Evolutionary conservation across 2,329 filamentous ascomycete species (phyloP).

Genomic region (Chaetomium olivaceum): DNA sequence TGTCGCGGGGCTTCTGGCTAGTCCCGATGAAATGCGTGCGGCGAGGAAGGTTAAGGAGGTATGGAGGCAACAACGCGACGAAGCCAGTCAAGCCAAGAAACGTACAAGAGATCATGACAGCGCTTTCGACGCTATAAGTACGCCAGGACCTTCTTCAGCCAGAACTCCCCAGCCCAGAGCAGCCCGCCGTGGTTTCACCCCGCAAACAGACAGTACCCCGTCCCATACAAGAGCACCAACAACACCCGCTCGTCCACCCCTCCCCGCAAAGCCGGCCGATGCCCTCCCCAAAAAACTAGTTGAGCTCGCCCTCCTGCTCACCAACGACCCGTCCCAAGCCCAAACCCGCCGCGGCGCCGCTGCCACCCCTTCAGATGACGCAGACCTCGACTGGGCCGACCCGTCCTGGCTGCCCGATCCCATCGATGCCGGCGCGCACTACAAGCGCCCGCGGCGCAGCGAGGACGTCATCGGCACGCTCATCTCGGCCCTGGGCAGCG

Average conservation of each 20-base stretch:
- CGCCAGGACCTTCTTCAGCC: conserved; percentile 18
- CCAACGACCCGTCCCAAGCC: conserved; percentile 53
- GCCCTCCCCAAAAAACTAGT: conserved; percentile 52
- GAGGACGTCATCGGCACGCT: conserved; percentile 89
- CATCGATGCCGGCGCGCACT: conserved; percentile 88
- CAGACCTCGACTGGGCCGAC: conserved; percentile 85
- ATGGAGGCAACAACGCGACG: conserved; percentile 24
- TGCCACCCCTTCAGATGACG: conserved; percentile 52
- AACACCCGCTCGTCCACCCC: background rate
- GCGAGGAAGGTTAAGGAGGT: conserved; percentile 37
- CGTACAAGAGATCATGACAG: background rate
- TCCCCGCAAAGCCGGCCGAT: background rate
- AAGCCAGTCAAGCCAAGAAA: background rate
- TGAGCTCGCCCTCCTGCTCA: conserved; percentile 68
- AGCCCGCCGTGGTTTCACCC: conserved; percentile 14
- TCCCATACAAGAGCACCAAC: background rate
- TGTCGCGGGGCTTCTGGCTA: conserved; percentile 70
- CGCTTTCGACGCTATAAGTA: conserved; percentile 25
- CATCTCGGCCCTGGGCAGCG: conserved; percentile 82
- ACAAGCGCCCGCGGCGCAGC: conserved; percentile 75
- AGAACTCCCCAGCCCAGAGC: conserved; percentile 7
- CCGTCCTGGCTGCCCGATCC: conserved; percentile 93
- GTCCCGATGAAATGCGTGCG: conserved; percentile 47
- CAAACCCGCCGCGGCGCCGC: conserved; percentile 46
- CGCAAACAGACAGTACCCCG: background rate